Base-by-base conservation (phyloP, 2,329 filamentous ascomycete genomes). In the Arthrobotrys sinensis region DNA sequence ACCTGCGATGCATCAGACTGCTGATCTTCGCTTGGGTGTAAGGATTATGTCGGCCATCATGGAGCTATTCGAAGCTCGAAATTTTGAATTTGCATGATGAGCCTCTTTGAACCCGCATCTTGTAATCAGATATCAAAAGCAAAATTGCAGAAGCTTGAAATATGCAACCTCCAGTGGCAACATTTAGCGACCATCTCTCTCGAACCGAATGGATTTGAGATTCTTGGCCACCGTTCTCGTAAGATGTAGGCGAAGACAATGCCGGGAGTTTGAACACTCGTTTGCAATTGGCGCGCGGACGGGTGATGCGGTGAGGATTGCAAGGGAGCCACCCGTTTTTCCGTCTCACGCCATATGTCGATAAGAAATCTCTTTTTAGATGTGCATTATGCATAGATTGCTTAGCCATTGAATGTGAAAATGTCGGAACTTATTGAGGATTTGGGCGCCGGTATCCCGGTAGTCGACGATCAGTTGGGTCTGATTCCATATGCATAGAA, bases 1-100 rank as follows among this genome's bases (percentile, higher is more conserved):
- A 60, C 55, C 36, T 60, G 55, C 45, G 45, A 48, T 45, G 60
- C 60, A 60, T 60, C 28, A 60, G 55, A 60, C 55, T 60, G 55
- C 55, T 40, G 55, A 60, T 60, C 55, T 36, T 43, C 55, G 55
- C 16, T 28, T 16, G 36, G 19, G 36, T 60, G 34, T 60, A 16
- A 60, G 55, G 36, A 43, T 60, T 60, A 57, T 57, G 52, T 57
- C 32, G 14, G 16, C 32, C 21, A 28, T 50, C 46, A 21, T 16
- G 6, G 11, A 16, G 11, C 4, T 19, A 16, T n/a, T 53, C 21
- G 14, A 7, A 16, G 21, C 24, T 16, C 19, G 24, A 28, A 4
- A 50, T 52, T 34, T 21, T 24, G 34, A 40, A 38, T 38, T 21
- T 36, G 55, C 55, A 60, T 60, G 53, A 60, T 40, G 34, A 60